Conservation (phyloP, 106 monocot species). For the Dactylorhiza incarnata region DNA sequence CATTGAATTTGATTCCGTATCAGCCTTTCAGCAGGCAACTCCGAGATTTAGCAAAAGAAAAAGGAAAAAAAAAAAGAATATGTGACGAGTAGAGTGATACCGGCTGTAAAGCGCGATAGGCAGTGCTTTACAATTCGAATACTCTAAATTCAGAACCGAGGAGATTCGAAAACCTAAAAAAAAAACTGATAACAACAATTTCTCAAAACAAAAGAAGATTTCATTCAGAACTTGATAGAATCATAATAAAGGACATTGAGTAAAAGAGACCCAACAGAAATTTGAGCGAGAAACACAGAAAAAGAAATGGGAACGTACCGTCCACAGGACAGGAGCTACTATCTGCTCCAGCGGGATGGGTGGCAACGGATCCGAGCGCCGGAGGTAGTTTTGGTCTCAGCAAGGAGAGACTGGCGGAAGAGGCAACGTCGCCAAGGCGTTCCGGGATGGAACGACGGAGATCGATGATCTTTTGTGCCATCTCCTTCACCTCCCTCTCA, state of each 20-base stretch:
- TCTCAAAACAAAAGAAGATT: neutral
- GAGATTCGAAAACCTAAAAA: neutral
- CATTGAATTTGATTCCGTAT: no score
- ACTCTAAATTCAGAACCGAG: neutral
- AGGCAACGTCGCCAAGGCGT: constrained; percentile 9
- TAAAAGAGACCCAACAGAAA: no score
- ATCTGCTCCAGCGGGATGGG: neutral
- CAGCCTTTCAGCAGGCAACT: neutral
- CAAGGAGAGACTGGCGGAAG: constrained; percentile 10
- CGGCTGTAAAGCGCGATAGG: neutral
- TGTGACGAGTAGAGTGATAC: neutral
- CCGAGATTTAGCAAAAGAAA: neutral
- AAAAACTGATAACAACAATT: neutral
- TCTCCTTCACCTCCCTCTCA: constrained; percentile 28
- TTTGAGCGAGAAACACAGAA: no score
- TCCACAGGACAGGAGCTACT: neutral
- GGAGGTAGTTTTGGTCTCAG: neutral
- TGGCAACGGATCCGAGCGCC: neutral
- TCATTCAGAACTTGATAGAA: no score
- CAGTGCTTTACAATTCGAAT: neutral
- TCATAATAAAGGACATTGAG: no score
- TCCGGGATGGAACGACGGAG: constrained; percentile 18
- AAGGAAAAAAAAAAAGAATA: neutral
- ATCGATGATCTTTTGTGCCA: constrained; percentile 23
- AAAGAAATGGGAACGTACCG: neutral